Evolutionary conservation across 2,329 filamentous ascomycete genomes (phyloP).

Genomic region (Stachybotrys elegans): DNA sequence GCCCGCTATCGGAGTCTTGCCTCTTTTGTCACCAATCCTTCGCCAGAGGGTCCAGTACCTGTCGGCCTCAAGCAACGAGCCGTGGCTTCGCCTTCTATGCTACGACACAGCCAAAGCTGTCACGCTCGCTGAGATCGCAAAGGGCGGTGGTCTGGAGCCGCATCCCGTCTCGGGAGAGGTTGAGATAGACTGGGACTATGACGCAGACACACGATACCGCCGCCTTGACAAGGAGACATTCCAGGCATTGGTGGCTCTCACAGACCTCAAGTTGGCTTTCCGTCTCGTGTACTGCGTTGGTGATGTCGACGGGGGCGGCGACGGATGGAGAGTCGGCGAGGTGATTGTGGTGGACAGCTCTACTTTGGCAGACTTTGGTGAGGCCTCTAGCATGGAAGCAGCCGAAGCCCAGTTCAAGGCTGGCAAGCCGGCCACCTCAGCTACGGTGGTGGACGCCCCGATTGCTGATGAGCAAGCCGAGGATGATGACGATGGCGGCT

Average conservation of each 20-base stretch:
- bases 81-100: slow-evolving; percentile 69
- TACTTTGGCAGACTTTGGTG: slow-evolving; percentile 51
- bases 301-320: slow-evolving; percentile 54
- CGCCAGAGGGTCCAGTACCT: slow-evolving; percentile 63
- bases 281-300: slow-evolving; percentile 65
- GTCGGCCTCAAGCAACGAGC: slow-evolving; percentile 51
- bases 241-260: slow-evolving; percentile 59
- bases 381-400: slow-evolving; percentile 46
- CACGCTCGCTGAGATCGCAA: slow-evolving; percentile 56
- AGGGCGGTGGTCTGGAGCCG: slow-evolving; percentile 64
- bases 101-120: slow-evolving; percentile 56
- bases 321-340: slow-evolving; percentile 70
- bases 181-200: slow-evolving; percentile 65
- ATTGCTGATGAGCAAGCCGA: slow-evolving; percentile 1
- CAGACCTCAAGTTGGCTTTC: slow-evolving; percentile 58
- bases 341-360: slow-evolving; percentile 55
- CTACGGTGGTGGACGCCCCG: neutral
- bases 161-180: slow-evolving; percentile 78
- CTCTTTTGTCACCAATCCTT: slow-evolving; percentile 60
- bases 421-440: slow-evolving; percentile 6
- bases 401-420: slow-evolving; percentile 54
- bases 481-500: slow-evolving; percentile 61
- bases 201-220: slow-evolving; percentile 58
- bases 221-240: slow-evolving; percentile 72
- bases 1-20: slow-evolving; percentile 52